Percentiles rank a stretch among this genome's conserved stretches.
phyloP scores from a whole-genome alignment of 768 basidiomycete genomes.

The Tricholoma sp. region DNA sequence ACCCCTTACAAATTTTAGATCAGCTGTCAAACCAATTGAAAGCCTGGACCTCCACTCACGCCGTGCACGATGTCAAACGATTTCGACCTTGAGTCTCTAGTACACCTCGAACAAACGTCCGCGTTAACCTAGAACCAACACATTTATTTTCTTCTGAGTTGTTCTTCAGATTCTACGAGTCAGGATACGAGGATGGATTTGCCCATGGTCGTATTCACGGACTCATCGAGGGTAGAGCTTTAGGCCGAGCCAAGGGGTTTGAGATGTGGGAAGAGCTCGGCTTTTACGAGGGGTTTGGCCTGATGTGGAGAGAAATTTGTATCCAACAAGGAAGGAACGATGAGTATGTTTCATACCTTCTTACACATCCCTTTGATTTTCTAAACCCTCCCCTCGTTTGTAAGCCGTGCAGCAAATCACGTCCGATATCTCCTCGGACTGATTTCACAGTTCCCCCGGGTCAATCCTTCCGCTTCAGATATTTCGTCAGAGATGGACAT shows the following conservation, averaged over 20 bases:
- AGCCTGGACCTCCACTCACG: too few species aligned
- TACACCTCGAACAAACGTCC: conserved; percentile 61
- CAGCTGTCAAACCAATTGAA: too few species aligned
- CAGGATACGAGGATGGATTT: conserved; percentile 73
- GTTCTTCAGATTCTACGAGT: conserved; percentile 65
- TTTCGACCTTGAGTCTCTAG: conserved; percentile 57
- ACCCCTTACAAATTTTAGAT: too few species aligned
- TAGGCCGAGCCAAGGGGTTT: conserved; percentile 87
- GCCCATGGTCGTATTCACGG: conserved; percentile 88
- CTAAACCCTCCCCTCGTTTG: neutral
- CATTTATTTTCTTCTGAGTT: conserved; percentile 6
- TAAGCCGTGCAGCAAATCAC: conserved; percentile 57
- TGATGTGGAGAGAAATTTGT: conserved; percentile 58
- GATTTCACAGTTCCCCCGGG: conserved; percentile 68
- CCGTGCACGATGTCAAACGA: conserved; percentile 27
- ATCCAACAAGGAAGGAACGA: conserved; percentile 35
- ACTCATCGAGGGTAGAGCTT: conserved; percentile 81
- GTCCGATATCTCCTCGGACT: conserved; percentile 65
- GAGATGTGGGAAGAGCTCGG: conserved; percentile 98
- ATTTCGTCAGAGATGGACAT: conserved; percentile 60
- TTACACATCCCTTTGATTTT: conserved; percentile 2
- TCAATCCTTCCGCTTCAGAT: conserved; percentile 57
- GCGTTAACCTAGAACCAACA: conserved; percentile 15
- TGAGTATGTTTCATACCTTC: conserved; percentile 35
- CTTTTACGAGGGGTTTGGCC: conserved; percentile 84